Base-by-base conservation (phyloP, 2,329 filamentous ascomycete species). In the Alternaria triticimaculans region DNA sequence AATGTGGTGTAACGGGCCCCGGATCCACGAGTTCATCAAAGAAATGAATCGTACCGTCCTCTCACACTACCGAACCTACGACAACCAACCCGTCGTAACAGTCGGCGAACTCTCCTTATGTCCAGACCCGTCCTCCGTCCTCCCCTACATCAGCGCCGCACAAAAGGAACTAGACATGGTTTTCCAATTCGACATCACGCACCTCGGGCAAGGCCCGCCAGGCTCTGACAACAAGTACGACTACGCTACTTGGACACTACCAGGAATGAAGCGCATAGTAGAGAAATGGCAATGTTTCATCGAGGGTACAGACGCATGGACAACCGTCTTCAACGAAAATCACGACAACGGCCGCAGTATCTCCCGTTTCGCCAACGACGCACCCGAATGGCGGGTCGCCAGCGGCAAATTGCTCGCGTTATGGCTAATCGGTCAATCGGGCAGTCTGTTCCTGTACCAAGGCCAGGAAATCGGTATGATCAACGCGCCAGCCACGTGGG, bases 401-500 rank as follows among this genome's bases (percentile, higher is more conserved):
- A 83, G 82, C 28, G 55, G 41, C 6, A 57, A 57, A 11, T 28
- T 57, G 0, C 80, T 89, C 18, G 82, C 85, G 1, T 75, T 86
- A n/a, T 80, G 86, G 77, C 78, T 84, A 56, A 73, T 76, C 1
- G 78, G 82, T 0, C 74, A 87, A 60, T 83, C 82, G 0, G 87
- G 87, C 3, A 88, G 87, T 0, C 73, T 88, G 0, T 88, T 86
- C 68, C 63, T 89, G n/a, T 89, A 88, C 65, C 87, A 89, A 67
- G 87, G 87, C 3, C 85, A 89, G 68, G 87, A 89, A 73, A 84
- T 89, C 44, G 87, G 86, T n/a, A 87, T 87, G 84, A 83, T 83
- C 62, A 88, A 88, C 62, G 80, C 84, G 14, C 86, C 87, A 0
- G 63, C 70, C 9, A 69, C 80, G 2, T 88, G 86, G 86, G 25